These are phyloP conservation scores for Plectosphaerella sp. DNA, from an alignment of 2,329 filamentous ascomycete genomes.

Conservation along the genomic window DNA sequence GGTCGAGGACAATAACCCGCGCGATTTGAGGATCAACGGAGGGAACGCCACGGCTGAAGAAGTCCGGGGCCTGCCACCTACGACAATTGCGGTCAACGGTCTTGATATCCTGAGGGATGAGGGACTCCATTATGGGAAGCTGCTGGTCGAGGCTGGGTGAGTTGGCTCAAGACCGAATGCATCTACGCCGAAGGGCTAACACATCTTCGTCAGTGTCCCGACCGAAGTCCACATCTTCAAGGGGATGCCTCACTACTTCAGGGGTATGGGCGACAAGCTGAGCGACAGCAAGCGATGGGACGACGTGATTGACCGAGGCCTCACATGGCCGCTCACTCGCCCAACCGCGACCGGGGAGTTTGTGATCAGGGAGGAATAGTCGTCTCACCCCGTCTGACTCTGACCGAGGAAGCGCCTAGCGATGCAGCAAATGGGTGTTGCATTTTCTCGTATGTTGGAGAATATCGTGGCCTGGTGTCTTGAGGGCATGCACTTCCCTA, in stretches of 20 bases:
- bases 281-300: slow-evolving; percentile 36
- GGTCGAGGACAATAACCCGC: slow-evolving; percentile 14
- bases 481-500: no score
- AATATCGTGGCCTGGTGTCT: no score
- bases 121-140: slow-evolving; percentile 38
- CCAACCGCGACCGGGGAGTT: slow-evolving; percentile 23
- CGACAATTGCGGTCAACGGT: slow-evolving; percentile 39
- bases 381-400: no score
- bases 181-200: neutral
- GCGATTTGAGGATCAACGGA: slow-evolving; percentile 33
- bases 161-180: slow-evolving; percentile 4
- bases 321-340: slow-evolving; percentile 32
- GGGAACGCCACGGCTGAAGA: slow-evolving; percentile 23
- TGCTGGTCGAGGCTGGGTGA: slow-evolving; percentile 37
- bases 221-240: slow-evolving; percentile 43
- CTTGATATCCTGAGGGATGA: slow-evolving; percentile 45
- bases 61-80: slow-evolving; percentile 37
- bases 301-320: slow-evolving; percentile 34
- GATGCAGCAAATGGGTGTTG: no score
- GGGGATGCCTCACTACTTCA: slow-evolving; percentile 49
- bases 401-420: no score
- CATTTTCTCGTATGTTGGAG: no score
- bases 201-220: slow-evolving; percentile 32
- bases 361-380: slow-evolving; percentile 3
- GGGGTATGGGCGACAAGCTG: slow-evolving; percentile 31